phyloP scores from a whole-genome alignment of 2,329 filamentous ascomycete species.

The Trichophyton mentagrophytes region DNA sequence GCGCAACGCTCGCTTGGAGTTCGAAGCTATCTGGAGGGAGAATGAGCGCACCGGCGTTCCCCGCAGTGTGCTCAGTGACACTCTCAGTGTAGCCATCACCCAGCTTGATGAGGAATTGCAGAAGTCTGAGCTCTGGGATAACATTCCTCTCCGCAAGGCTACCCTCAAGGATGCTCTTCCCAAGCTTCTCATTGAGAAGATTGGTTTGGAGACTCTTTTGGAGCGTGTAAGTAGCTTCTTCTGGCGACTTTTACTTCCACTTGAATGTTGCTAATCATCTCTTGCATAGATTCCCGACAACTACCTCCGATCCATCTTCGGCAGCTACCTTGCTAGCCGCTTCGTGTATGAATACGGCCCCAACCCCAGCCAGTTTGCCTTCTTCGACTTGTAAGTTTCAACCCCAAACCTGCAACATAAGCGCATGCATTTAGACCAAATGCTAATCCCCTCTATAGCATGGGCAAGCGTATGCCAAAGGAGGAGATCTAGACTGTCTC shows the following conservation, averaged over 20 bases:
- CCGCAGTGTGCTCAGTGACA: constrained; percentile 81
- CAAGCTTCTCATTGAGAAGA: constrained; percentile 68
- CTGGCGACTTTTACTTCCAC: not conserved
- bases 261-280: constrained; percentile 23
- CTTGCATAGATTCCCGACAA: constrained; percentile 59
- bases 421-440: not conserved
- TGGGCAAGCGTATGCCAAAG: constrained; percentile 13
- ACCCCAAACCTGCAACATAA: not conserved
- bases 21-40: constrained; percentile 97
- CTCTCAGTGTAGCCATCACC: constrained; percentile 85
- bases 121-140: constrained; percentile 80
- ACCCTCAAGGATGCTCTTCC: constrained; percentile 80
- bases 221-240: constrained; percentile 47
- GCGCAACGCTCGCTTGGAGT: constrained; percentile 83
- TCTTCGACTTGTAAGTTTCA: constrained; percentile 83
- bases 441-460: constrained; percentile 2
- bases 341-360: constrained; percentile 96
- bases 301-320: constrained; percentile 90
- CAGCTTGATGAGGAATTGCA: constrained; percentile 92
- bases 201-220: constrained; percentile 80
- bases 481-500: constrained; percentile 7
- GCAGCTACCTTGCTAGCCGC: constrained; percentile 83
- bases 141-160: constrained; percentile 60
- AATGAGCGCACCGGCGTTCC: constrained; percentile 66
- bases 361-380: constrained; percentile 87